Evolutionary conservation across 2,329 filamentous ascomycete genomes (phyloP).

Genomic region (Calonectria pauciramosa): DNA sequence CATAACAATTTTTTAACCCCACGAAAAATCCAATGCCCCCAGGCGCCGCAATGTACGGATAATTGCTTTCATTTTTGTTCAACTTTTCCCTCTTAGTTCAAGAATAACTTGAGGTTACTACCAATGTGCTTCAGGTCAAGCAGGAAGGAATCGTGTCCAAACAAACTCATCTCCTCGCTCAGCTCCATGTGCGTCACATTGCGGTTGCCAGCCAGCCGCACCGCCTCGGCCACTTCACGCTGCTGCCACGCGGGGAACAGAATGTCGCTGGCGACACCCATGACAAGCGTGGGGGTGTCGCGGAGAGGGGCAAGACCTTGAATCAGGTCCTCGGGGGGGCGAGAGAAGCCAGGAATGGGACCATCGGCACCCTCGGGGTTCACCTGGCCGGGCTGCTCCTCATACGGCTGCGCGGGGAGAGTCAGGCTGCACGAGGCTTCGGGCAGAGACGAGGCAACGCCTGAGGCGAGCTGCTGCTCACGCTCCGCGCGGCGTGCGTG

Average conservation of each 20-base stretch:
- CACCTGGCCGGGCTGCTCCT: conserved; percentile 77
- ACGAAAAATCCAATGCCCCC: not conserved
- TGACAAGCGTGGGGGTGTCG: conserved; percentile 85
- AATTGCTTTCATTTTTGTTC: not conserved
- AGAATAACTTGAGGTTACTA: conserved; percentile 83
- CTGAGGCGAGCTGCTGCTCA: conserved; percentile 67
- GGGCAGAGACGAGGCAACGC: conserved; percentile 62
- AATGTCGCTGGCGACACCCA: conserved; percentile 96
- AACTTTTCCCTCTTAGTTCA: conserved; percentile 64
- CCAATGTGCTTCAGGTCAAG: conserved; percentile 94
- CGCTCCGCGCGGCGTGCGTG: conserved; percentile 73
- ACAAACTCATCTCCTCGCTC: conserved; percentile 93
- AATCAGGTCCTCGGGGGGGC: conserved; percentile 84
- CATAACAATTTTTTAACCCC: not conserved
- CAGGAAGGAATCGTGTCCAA: conserved; percentile 97
- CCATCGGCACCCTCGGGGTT: conserved; percentile 46
- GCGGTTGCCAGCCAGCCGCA: conserved; percentile 82
- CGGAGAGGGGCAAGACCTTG: conserved; percentile 79
- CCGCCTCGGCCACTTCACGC: conserved; percentile 88
- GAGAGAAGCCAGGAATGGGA: conserved; percentile 52
- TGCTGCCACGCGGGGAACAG: conserved; percentile 99
- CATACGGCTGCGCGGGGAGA: conserved; percentile 85
- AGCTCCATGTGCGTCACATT: conserved; percentile 90
- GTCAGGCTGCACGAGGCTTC: conserved; percentile 78
- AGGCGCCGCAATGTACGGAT: not conserved